These are phyloP conservation scores for Lenwebbia sp. DNA, from an alignment of 345 rosid species.

Conservation along the genomic window DNA sequence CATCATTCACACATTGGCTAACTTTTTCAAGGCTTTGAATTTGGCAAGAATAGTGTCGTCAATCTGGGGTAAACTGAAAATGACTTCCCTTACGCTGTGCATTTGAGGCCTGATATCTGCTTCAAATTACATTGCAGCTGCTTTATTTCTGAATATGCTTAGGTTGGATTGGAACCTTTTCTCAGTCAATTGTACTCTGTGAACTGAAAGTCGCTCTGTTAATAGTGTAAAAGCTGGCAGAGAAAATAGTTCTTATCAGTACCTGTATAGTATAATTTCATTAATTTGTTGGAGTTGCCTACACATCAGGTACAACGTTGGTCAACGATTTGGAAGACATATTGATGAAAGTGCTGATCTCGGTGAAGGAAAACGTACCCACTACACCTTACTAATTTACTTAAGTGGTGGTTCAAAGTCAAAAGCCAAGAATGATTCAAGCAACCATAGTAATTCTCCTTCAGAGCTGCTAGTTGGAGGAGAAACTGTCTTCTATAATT, in stretches of 20 bases:
- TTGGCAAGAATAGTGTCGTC: neutral
- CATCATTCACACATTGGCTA: neutral
- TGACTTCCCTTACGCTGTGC: neutral
- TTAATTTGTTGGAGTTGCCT: neutral
- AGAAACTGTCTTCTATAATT: slow-evolving; percentile 84
- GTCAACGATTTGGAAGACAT: slow-evolving; percentile 83
- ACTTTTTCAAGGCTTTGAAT: neutral
- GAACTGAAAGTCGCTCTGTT: neutral
- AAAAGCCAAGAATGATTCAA: slow-evolving; percentile 28
- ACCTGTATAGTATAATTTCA: neutral
- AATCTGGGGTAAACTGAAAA: neutral
- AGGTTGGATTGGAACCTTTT: neutral
- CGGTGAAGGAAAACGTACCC: slow-evolving; percentile 59
- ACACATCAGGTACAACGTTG: slow-evolving; percentile 58
- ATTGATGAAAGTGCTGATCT: slow-evolving; percentile 76
- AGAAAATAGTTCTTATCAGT: neutral
- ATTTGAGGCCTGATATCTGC: neutral
- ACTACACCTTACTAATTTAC: slow-evolving; percentile 80
- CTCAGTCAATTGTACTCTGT: neutral
- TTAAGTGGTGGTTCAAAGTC: slow-evolving; percentile 51
- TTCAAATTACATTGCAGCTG: neutral
- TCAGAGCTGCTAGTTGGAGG: slow-evolving; percentile 66
- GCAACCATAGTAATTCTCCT: slow-evolving; percentile 23
- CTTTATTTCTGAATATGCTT: neutral
- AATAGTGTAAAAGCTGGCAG: neutral